Evolutionary conservation across 2,329 filamentous ascomycete genomes (phyloP).

Genomic region (Fusarium euwallaceae): DNA sequence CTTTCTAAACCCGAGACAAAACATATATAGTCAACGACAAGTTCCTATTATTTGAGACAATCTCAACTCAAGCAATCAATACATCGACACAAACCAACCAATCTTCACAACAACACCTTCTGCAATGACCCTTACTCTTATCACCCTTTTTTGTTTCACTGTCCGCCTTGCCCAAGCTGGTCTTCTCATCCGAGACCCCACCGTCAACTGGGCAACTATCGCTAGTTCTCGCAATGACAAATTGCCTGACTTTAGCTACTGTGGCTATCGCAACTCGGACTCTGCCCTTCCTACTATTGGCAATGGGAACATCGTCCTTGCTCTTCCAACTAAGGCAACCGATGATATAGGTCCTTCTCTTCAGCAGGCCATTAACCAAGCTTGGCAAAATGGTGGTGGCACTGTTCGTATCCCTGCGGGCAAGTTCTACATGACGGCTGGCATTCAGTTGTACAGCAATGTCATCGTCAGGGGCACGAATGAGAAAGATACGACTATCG

Average conservation of each 20-base stretch:
- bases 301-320: neutral
- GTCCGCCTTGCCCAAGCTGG: neutral
- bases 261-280: slow-evolving; percentile 20
- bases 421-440: slow-evolving; percentile 13
- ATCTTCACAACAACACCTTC: neutral
- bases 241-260: slow-evolving; percentile 29
- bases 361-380: slow-evolving; percentile 18
- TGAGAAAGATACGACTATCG: neutral
- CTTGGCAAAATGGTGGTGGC: slow-evolving; percentile 10
- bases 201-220: slow-evolving; percentile 7
- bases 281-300: neutral
- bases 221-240: slow-evolving; percentile 9
- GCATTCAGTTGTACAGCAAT: slow-evolving; percentile 6
- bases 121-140: neutral
- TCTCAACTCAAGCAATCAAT: neutral
- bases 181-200: neutral
- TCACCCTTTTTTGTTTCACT: neutral
- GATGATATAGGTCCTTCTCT: slow-evolving; percentile 12
- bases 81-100: neutral
- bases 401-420: slow-evolving; percentile 10
- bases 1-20: neutral
- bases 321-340: neutral
- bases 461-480: slow-evolving; percentile 8
- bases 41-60: neutral
- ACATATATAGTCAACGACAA: neutral